Evolutionary conservation across 441 rosid genomes (phyloP).

Genomic region (Jatropha podagrica): DNA sequence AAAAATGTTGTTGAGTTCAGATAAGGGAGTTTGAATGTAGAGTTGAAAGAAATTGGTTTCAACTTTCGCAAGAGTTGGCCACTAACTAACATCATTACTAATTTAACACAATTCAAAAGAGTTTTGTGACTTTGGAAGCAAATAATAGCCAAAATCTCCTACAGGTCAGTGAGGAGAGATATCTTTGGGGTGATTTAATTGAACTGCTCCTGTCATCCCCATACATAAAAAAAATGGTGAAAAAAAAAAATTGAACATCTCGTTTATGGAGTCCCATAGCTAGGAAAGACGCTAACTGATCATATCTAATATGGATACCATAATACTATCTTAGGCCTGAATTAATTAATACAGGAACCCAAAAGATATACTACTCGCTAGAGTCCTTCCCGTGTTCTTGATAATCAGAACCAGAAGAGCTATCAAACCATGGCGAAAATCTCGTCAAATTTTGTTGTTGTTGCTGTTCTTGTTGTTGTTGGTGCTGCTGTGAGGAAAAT

Average conservation of each 20-base stretch:
- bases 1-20: no score
- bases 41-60: no score
- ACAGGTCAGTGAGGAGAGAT: background rate
- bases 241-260: slow-evolving; percentile 20
- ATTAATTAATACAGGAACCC: background rate
- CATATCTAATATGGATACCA: background rate
- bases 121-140: background rate
- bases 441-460: slow-evolving; percentile 25
- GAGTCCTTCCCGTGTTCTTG: slow-evolving; percentile 39
- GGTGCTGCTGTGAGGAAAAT: slow-evolving; percentile 19
- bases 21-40: no score
- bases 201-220: background rate
- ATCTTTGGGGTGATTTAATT: background rate
- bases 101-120: background rate
- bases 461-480: slow-evolving; percentile 17
- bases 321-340: background rate
- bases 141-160: background rate
- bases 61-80: background rate
- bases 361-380: slow-evolving; percentile 14
- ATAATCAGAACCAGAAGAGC: slow-evolving; percentile 33
- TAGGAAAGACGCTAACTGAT: background rate
- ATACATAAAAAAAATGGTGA: background rate
- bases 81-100: slow-evolving; percentile 4
- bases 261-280: background rate
- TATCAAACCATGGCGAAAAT: slow-evolving; percentile 28